Evolutionary conservation across 169 alveolate genomes (phyloP), one percentile per base, ranked within the genome.

Genomic region (Plasmodium cynomolgi): DNA sequence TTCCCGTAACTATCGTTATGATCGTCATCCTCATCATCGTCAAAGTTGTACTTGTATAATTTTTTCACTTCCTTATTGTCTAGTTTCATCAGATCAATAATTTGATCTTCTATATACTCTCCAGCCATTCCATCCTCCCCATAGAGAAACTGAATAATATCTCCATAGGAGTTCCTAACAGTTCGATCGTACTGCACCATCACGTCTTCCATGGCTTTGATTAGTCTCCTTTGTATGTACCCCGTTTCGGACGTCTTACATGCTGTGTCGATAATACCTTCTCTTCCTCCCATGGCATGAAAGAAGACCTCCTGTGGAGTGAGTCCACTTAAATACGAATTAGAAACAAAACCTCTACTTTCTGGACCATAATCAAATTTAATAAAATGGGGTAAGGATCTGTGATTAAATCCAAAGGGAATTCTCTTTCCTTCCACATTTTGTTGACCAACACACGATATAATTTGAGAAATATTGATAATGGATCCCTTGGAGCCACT

Each of bases 81-180:
- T 97, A 99, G 91, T 88, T 97, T 97, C 95, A 99, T 96, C 88
- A 98, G 93, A 90, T 98, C 99, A 29, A 99, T 93, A 68, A 96
- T 97, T 94, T 99, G 99, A 96, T 99, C 99, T 96, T 99, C 99
- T 41, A 99, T 98, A 95, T 96, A 99, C 93, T 99, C 99, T 31
- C 99, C 99, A 13, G 99, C 99, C 99, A 99, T 98, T 82, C 99
- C 99, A 95, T 99, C 99, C 96, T 99, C 99, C n/a, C 99, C 99
- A 97, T 99, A 99, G 37, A 99, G 96, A 93, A 99, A 99, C 97
- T 99, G 99, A 91, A 99, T 95, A 62, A 99, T 98, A 86, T 99
- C 99, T 72, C 99, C 99, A 54, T 93, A 88, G 44, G 99, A 97
- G 92, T 99, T 99, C 91, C 99, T 98, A 33, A 99, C 99, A 7